These are phyloP conservation scores for Pichia sp. DNA, from an alignment of 1,139 yeast species.

Conservation along the genomic window DNA sequence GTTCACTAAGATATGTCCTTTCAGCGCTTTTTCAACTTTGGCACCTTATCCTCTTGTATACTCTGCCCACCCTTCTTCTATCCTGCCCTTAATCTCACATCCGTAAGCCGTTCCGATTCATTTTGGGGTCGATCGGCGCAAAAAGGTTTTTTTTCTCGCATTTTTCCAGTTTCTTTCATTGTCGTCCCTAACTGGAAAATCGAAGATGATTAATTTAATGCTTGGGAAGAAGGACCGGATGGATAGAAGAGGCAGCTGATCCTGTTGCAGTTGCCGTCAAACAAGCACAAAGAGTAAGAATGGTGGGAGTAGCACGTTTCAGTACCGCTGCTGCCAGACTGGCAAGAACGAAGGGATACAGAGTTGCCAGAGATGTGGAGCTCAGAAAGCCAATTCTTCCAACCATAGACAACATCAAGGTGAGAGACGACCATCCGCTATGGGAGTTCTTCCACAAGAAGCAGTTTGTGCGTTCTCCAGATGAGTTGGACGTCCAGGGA, in stretches of 20 bases:
- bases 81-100: not conserved
- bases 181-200: not conserved
- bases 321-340: conserved; percentile 25
- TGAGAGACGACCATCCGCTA: conserved; percentile 83
- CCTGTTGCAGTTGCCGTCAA: not conserved
- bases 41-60: too few relatives aligned
- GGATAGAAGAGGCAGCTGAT: too few relatives aligned
- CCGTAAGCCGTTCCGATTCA: not conserved
- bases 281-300: not conserved
- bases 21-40: too few relatives aligned
- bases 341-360: conserved; percentile 27
- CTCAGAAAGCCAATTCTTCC: conserved; percentile 88
- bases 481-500: conserved; percentile 57
- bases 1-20: too few relatives aligned
- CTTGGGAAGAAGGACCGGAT: not conserved
- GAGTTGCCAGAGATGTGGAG: conserved; percentile 37
- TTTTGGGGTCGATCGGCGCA: conserved; percentile 13
- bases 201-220: not conserved
- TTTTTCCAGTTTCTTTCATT: not conserved
- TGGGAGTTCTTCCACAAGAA: conserved; percentile 86
- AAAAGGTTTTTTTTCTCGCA: not conserved
- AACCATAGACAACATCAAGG: conserved; percentile 63
- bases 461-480: conserved; percentile 53
- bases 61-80: not conserved
- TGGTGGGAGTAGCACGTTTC: conserved; percentile 25